These are phyloP conservation scores for Penicillium waksmanii DNA, from an alignment of 495 filamentous ascomycete genomes.

Conservation along the genomic window DNA sequence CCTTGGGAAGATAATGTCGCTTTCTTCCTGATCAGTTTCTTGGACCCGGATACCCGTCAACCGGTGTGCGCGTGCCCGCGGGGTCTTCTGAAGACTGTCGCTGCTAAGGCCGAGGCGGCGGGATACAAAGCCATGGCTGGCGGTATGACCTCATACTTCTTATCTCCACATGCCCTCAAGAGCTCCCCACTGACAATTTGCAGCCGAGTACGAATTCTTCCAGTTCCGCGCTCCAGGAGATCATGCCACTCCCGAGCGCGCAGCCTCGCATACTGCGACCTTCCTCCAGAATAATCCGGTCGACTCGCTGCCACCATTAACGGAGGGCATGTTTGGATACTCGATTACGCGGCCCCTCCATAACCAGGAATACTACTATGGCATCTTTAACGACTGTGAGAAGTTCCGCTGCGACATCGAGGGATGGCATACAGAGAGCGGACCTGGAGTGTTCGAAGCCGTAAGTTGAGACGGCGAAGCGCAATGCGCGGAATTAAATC, in stretches of 20 bases:
- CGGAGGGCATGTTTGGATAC: constrained; percentile 98
- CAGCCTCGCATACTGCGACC: constrained; percentile 69
- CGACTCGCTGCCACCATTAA: constrained; percentile 72
- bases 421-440: constrained; percentile 97
- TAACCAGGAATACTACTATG: constrained; percentile 94
- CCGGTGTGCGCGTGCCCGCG: constrained; percentile 83
- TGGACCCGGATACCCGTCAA: constrained; percentile 56
- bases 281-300: constrained; percentile 76
- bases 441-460: constrained; percentile 94
- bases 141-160: constrained; percentile 56
- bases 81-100: constrained; percentile 67
- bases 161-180: neutral
- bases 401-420: constrained; percentile 84
- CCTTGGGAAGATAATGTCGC: constrained; percentile 94
- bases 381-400: constrained; percentile 81
- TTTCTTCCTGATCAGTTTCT: constrained; percentile 91
- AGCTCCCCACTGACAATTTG: constrained; percentile 6
- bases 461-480: constrained; percentile 43
- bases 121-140: constrained; percentile 89
- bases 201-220: constrained; percentile 98
- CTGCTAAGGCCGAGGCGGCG: constrained; percentile 65
- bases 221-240: constrained; percentile 75
- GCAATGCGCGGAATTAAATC: too few species aligned
- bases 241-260: constrained; percentile 52
- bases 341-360: constrained; percentile 89